These are phyloP conservation scores for Moringa oleifera DNA, from an alignment of 345 rosid species.

Conservation along the genomic window DNA sequence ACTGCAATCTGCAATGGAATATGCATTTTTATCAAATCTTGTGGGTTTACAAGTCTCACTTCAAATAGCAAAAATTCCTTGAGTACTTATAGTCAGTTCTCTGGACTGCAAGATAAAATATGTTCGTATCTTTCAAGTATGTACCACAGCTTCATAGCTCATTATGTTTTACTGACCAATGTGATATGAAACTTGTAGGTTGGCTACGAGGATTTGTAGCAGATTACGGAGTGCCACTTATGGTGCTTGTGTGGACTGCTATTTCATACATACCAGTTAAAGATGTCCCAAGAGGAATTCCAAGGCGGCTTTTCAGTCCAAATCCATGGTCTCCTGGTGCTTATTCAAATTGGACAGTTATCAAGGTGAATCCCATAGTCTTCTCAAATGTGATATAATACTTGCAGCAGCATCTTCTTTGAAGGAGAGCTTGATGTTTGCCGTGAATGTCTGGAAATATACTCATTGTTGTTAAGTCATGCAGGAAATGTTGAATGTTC, in stretches of 20 bases:
- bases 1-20: not conserved
- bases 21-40: too few species aligned
- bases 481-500: conserved; percentile 85
- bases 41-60: not conserved
- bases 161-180: not conserved
- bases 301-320: conserved; percentile 90
- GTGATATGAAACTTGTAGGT: conserved; percentile 30
- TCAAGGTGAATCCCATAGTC: conserved; percentile 33
- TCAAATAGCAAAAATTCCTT: too few species aligned
- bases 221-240: conserved; percentile 91
- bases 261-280: conserved; percentile 73
- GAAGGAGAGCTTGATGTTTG: not conserved
- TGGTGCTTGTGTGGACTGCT: conserved; percentile 93
- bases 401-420: not conserved
- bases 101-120: too few species aligned
- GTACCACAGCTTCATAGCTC: not conserved
- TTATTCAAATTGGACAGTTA: conserved; percentile 81
- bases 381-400: conserved; percentile 3
- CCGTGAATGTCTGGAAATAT: not conserved
- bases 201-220: conserved; percentile 86
- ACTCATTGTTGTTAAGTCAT: not conserved
- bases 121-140: not conserved
- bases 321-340: conserved; percentile 98
- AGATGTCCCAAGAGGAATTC: conserved; percentile 82
- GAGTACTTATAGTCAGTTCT: too few species aligned